Base-by-base conservation (phyloP, 169 alveolate genomes). In the Cryptosporidium meleagridis region DNA sequence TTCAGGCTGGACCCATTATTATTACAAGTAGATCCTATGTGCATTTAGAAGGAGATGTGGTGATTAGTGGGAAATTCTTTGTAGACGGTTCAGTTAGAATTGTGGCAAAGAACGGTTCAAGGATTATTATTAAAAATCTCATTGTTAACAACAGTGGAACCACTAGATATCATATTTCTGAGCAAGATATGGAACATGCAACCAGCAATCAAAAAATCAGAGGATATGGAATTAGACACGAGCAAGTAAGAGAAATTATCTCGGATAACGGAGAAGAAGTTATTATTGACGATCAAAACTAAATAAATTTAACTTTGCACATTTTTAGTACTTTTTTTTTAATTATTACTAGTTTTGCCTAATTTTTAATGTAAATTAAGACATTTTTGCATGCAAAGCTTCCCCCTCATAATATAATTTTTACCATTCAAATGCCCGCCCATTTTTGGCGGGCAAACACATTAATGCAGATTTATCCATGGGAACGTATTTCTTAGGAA, bases 1-100 rank as follows among this genome's bases (percentile, higher is more conserved):
- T 94, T 61, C 35, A 85, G 62, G 94, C 87, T 37, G 84, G 70
- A 3, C 85, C 85, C 3, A 69, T 71, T 21, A 18, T 69, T 16
- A 71, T 85, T 44, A 51, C 85, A 1, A 39, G 55, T 26, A 72
- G 37, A n/a, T 71, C 91, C 23, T 71, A 55, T 67, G 75, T 85
- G 18, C 75, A 55, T 61, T 44, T 85, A 26, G 85, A 70, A 18
- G 91, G 91, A 8, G 31, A 72, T 39, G 86, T 70, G 41, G 53
- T 14, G 7, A 85, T 72, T 18, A 31, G 12, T 23, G 91, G 86
- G 1, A 85, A 85, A 59, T 67, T 85, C 68, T 85, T 58, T 59
- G 85, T 85, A 8, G 69, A 29, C 26, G 91, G 91, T 6, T 70
- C 91, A 6, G 85, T 85, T 3, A 71, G 75, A 29, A 21, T 80